Evolutionary conservation across 2,329 filamentous ascomycete genomes (phyloP).

Genomic region (Botryotinia globosa): DNA sequence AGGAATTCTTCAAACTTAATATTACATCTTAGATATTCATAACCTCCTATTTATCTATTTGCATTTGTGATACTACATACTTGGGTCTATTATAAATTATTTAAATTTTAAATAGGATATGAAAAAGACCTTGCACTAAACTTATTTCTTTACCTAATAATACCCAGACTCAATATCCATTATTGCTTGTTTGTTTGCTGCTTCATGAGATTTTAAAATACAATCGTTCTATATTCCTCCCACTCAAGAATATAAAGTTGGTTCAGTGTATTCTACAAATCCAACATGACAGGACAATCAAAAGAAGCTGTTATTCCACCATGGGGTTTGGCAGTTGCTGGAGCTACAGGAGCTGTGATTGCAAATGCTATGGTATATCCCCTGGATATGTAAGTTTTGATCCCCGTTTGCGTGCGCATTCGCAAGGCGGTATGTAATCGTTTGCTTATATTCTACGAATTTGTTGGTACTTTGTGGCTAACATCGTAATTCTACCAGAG

Average conservation of each 20-base stretch:
- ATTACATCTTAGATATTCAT: background rate
- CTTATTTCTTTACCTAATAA: background rate
- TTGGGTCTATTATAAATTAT: background rate
- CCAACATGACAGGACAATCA: conserved; percentile 36
- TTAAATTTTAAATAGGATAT: background rate
- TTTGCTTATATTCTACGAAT: conserved; percentile 9
- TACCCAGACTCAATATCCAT: conserved; percentile 2
- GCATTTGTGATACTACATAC: background rate
- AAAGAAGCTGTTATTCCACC: conserved; percentile 61
- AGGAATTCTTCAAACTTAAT: conserved; percentile 6
- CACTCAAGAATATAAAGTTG: background rate
- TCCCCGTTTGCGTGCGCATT: conserved; percentile 10
- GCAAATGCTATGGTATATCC: conserved; percentile 96
- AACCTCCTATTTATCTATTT: background rate
- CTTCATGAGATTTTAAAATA: background rate
- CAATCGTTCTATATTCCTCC: background rate
- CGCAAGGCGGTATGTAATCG: conserved; percentile 16
- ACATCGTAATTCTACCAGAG: conserved; percentile 50
- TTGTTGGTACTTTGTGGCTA: conserved; percentile 12
- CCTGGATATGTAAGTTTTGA: conserved; percentile 77
- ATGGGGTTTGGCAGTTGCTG: conserved; percentile 90
- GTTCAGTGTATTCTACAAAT: background rate
- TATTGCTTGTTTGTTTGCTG: conserved; percentile 11
- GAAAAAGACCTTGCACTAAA: background rate
- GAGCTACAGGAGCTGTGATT: conserved; percentile 86